Evolutionary conservation across 306 rosid species (phyloP).

Genomic region (Prunus persica): DNA sequence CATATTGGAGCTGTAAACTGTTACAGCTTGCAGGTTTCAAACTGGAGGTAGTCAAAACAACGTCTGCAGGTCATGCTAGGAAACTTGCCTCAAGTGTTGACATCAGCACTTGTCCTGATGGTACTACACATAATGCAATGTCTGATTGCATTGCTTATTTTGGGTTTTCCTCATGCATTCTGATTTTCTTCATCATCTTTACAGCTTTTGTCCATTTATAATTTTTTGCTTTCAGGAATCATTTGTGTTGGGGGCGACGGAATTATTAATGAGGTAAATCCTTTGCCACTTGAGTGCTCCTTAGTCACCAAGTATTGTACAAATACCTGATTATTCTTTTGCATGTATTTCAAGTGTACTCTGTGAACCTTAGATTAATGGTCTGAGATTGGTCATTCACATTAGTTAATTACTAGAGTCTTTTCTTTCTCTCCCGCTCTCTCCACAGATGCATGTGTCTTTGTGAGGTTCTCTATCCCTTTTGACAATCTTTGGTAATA

Average conservation of each 20-base stretch:
- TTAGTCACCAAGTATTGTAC: slow-evolving; percentile 14
- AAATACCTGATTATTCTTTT: not conserved
- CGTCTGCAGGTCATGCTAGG: slow-evolving; percentile 93
- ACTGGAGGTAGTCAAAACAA: slow-evolving; percentile 91
- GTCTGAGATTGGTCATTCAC: not conserved
- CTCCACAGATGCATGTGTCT: not conserved
- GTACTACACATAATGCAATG: slow-evolving; percentile 42
- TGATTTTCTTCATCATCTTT: slow-evolving; percentile 26
- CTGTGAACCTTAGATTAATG: not conserved
- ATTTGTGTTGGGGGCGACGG: slow-evolving; percentile 99
- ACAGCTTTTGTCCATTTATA: slow-evolving; percentile 1
- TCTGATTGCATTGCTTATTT: slow-evolving; percentile 8
- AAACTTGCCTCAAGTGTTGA: slow-evolving; percentile 85
- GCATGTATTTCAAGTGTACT: not conserved
- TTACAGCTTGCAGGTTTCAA: slow-evolving; percentile 98
- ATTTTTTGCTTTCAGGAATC: slow-evolving; percentile 62
- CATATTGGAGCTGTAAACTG: slow-evolving; percentile 32
- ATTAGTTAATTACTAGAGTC: not conserved
- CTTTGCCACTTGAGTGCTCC: slow-evolving; percentile 17
- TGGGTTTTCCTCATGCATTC: slow-evolving; percentile 20
- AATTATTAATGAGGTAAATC: slow-evolving; percentile 91
- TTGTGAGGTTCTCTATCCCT: not conserved
- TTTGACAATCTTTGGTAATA: too few species aligned
- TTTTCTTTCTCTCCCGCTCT: too few species aligned
- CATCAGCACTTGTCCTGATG: slow-evolving; percentile 92